Evolutionary conservation across 208 protist species (phyloP).

Genomic region (Trypanosoma brucei): DNA sequence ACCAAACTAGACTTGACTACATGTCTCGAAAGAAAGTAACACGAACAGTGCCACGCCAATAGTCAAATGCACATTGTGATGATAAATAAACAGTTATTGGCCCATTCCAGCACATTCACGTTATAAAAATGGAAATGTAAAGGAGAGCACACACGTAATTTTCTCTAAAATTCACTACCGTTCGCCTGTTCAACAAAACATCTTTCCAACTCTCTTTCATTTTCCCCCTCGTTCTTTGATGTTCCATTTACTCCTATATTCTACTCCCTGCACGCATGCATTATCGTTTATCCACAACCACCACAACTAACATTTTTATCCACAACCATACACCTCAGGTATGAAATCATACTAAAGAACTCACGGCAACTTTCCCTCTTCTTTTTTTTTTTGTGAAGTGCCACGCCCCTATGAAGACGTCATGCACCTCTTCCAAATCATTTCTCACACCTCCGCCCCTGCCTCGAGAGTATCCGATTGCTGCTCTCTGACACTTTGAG

Average conservation of each 20-base stretch:
- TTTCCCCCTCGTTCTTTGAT: not conserved
- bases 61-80: not conserved
- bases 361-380: too few relatives aligned
- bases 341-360: too few relatives aligned
- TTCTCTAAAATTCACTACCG: not conserved
- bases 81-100: not conserved
- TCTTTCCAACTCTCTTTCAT: not conserved
- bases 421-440: not conserved
- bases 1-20: not conserved
- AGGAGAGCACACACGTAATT: not conserved
- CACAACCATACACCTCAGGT: too few relatives aligned
- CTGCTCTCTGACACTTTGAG: not conserved
- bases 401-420: too few relatives aligned
- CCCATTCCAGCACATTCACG: not conserved
- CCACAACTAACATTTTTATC: too few relatives aligned
- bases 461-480: too few relatives aligned
- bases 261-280: too few relatives aligned
- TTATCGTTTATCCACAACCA: too few relatives aligned
- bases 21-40: not conserved
- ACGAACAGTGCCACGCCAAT: too few relatives aligned
- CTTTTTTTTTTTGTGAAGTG: too few relatives aligned
- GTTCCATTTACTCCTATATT: not conserved
- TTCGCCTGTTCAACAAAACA: not conserved
- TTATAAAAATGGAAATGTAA: not conserved
- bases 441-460: not conserved